Evolutionary conservation across 768 basidiomycete species (phyloP).

Genomic region (Gloeostereum incarnatum): DNA sequence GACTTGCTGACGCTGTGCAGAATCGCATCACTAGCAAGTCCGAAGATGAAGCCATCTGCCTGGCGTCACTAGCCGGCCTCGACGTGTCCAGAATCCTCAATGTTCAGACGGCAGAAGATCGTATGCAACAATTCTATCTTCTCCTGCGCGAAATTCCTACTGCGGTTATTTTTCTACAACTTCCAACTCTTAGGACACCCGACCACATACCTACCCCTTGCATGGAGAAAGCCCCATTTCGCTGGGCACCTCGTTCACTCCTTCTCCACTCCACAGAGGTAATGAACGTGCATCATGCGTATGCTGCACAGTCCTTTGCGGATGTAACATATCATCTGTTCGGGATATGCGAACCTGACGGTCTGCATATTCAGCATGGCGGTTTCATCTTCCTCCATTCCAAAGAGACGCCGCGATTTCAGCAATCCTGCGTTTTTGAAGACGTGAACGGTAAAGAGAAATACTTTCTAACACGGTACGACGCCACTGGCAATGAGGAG

Average conservation of each 20-base stretch:
- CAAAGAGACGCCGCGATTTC: background rate
- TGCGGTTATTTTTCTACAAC: background rate
- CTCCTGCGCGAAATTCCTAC: background rate
- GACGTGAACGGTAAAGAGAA: background rate
- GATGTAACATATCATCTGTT: background rate
- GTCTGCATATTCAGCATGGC: background rate
- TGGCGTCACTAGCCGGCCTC: background rate
- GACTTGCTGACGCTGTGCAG: background rate
- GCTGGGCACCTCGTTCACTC: conserved; percentile 1
- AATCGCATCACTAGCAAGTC: conserved; percentile 1
- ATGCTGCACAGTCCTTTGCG: background rate
- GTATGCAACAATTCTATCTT: background rate
- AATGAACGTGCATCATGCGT: background rate
- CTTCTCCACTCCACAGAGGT: background rate
- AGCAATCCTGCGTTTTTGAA: background rate
- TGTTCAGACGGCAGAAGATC: background rate
- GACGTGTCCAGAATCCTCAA: background rate
- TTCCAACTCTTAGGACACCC: background rate
- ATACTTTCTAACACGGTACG: background rate
- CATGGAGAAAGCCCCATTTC: background rate
- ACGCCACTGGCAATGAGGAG: background rate
- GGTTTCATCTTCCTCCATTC: background rate
- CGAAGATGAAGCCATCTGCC: conserved; percentile 1
- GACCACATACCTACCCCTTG: background rate
- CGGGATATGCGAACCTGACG: background rate